Base-by-base conservation (phyloP, 305 asterid genomes). In the Fraxinus greggii region DNA sequence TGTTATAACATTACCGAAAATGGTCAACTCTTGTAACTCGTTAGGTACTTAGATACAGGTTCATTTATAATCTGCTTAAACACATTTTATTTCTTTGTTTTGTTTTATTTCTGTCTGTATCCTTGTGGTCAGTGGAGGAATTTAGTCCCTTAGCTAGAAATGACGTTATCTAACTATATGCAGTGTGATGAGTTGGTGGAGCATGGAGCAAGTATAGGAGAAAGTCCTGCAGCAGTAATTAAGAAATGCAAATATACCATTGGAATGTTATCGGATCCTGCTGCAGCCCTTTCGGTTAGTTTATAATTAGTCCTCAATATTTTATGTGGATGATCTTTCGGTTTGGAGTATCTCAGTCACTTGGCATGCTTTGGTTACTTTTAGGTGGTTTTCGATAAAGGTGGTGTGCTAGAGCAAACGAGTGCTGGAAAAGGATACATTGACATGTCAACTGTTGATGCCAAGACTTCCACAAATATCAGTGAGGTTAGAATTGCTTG, bases 401-500 rank as follows among this genome's bases (percentile, higher is more conserved):
- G 81, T 86, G 99, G 99, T 75, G 97, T 91, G 56, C 92, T 95
- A 84, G 99, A 90, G 87, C 90, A 90, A 87, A 92, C 93, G 40
- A 82, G 92, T 78, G 82, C 87, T 19, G 99, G 94, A 70, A 95
- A 95, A 92, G 91, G 97, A 63, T 95, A 95, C 85, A 92, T 95
- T 82, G 98, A 74, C 89, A 95, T 95, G 99, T 95, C 99, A 84
- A 95, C 99, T 12, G 99, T 95, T 81, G 99, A 93, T 90, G 94
- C 97, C 45, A 97, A 95, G 89, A 92, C 99, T 61, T 92, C 99
- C 19, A 88, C 94, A 40, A 92, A 88, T 89, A 95, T 95, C 88
- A 88, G 90, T 82, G 92, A 92, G 99, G 99, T 95, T 67, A 13
- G 63, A 79, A 42, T 80, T 85, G 26, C 77, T 38, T 23, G 78